Evolutionary conservation across 306 rosid species (phyloP), one percentile per base, ranked within the genome.

Genomic region (Parietaria judaica): DNA sequence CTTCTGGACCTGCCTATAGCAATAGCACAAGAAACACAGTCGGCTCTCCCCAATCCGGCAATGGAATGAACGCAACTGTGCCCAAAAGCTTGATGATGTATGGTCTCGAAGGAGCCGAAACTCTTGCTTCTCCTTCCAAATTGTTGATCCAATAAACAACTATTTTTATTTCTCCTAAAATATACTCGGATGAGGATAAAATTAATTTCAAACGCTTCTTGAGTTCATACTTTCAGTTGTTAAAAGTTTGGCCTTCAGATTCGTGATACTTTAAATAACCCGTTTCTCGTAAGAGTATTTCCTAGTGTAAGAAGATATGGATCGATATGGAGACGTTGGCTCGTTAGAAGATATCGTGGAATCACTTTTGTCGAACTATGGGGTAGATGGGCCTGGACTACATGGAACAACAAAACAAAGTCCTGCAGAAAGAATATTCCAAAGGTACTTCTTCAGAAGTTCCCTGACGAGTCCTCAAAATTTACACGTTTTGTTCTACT

Each of bases 11-110:
- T 74, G 96, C 95, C 60, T 85, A 90, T 75, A 90, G 97, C 76
- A 83, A 86, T 36, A 87, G 94, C 65, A 90, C 97, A 55, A 96
- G 96, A 72, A 90, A 90, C 60, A 87, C 97, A 10, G 65, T 81
- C n/a, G 95, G 96, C 71, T 87, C 97, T 66, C 97, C 89, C 34
- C 85, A 90, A 70, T 90, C 97, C 36, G 95, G 90, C 46, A 94
- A 90, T 65, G 94, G 94, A 68, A 86, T 76, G 54, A 75, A 81
- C 66, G 79, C 87, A 73, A 75, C 80, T 49, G 76, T 83, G 70
- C 77, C 90, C 50, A 90, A 90, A 79, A 80, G 75, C 74, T 75
- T 83, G 76, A 79, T 85, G 64, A 72, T 85, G 75, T 90, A 83
- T 78, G 90, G 88, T 65, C 56, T 80, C 64, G 96, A 90, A 66